A percentile compares a stretch with the other conserved stretches of the same genome.
phyloP scores from a whole-genome alignment of 2,329 filamentous ascomycete genomes.

The Myriosclerotinia curreyana region DNA sequence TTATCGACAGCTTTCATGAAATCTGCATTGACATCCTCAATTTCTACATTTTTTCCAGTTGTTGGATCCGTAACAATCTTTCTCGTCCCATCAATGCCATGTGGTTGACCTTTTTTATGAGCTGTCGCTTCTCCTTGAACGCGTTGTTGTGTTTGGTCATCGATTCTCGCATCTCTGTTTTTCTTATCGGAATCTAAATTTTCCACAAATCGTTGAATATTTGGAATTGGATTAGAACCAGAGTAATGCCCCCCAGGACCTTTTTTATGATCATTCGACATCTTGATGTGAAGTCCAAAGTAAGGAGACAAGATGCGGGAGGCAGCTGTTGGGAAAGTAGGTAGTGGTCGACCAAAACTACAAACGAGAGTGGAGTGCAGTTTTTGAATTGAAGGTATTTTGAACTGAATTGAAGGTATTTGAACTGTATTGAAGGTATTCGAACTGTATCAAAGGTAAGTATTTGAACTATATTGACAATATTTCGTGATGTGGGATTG shows the following conservation, averaged over 20 bases:
- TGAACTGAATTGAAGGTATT: background rate
- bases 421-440: background rate
- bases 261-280: conserved; percentile 24
- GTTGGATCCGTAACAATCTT: conserved; percentile 79
- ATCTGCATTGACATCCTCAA: conserved; percentile 73
- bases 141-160: conserved; percentile 47
- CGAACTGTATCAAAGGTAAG: too few relatives aligned
- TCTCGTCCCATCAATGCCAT: conserved; percentile 43
- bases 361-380: background rate
- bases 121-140: conserved; percentile 43
- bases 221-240: conserved; percentile 31
- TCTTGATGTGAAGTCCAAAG: background rate
- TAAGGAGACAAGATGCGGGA: background rate
- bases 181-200: conserved; percentile 77
- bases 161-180: conserved; percentile 68
- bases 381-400: background rate
- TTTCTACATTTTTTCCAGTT: conserved; percentile 80
- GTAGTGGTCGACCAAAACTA: background rate
- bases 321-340: background rate
- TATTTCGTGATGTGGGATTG: background rate
- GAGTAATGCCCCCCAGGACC: conserved; percentile 28
- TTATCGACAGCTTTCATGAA: conserved; percentile 69
- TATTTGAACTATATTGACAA: background rate
- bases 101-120: conserved; percentile 43
- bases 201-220: conserved; percentile 49